phyloP scores from a whole-genome alignment of 306 rosid genomes.

The Dryas alaskensis region DNA sequence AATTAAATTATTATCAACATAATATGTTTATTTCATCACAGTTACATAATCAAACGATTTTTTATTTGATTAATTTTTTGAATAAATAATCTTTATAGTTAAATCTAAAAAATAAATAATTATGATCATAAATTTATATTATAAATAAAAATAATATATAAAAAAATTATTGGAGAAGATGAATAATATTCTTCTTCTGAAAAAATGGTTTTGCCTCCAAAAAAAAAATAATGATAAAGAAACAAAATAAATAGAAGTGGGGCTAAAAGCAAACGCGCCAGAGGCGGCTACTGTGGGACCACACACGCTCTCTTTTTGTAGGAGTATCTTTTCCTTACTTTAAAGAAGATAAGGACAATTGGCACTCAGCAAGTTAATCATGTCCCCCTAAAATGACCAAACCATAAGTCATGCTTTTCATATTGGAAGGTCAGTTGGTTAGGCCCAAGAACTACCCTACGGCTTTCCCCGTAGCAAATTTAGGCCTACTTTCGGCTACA shows the following conservation, averaged over 20 bases:
- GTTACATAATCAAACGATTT: too few species aligned
- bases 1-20: too few species aligned
- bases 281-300: constrained; percentile 1
- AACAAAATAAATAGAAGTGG: background rate
- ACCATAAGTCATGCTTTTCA: background rate
- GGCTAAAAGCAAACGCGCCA: background rate
- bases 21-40: too few species aligned
- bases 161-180: too few species aligned
- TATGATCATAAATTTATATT: too few species aligned
- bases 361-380: background rate
- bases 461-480: background rate
- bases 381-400: background rate
- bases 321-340: background rate
- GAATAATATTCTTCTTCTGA: too few species aligned
- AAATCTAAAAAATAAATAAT: too few species aligned
- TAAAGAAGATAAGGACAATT: background rate
- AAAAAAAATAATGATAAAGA: too few species aligned
- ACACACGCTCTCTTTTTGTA: background rate
- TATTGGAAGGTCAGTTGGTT: constrained; percentile 13
- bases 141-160: too few species aligned
- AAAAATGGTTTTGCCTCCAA: background rate
- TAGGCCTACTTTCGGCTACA: background rate
- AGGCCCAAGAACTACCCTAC: constrained; percentile 5
- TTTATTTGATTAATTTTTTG: too few species aligned
- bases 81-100: too few species aligned